Percentiles rank a stretch among this genome's conserved stretches.
Evolutionary conservation across 2,329 filamentous ascomycete genomes (phyloP).

Genomic region (Rhinocladiella mackenziei): DNA sequence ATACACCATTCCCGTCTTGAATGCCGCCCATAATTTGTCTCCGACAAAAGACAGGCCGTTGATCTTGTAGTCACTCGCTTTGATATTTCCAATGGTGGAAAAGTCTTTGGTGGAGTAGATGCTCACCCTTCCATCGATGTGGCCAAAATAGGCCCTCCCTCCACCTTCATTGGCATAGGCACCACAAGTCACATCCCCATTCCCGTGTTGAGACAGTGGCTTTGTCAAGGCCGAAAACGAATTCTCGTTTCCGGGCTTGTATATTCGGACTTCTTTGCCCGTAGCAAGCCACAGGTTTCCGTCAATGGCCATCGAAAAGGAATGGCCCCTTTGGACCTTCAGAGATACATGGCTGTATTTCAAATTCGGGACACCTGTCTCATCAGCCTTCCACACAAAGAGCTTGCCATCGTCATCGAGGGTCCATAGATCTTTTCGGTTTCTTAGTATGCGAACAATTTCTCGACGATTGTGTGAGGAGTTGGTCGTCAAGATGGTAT

Average conservation of each 20-base stretch:
- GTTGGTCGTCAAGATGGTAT: constrained; percentile 66
- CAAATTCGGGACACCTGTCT: constrained; percentile 68
- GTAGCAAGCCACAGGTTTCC: constrained; percentile 82
- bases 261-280: constrained; percentile 83
- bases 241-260: constrained; percentile 65
- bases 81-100: constrained; percentile 73
- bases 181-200: constrained; percentile 84
- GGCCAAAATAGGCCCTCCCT: constrained; percentile 81
- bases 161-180: constrained; percentile 69
- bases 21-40: constrained; percentile 83
- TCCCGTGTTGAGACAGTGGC: constrained; percentile 65
- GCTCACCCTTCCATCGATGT: constrained; percentile 88
- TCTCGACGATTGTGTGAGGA: constrained; percentile 73
- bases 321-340: constrained; percentile 74
- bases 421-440: constrained; percentile 88
- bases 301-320: constrained; percentile 82
- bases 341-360: constrained; percentile 71
- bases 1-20: constrained; percentile 88
- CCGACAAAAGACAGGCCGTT: constrained; percentile 79
- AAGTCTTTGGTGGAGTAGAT: constrained; percentile 81
- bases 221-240: constrained; percentile 55
- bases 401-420: constrained; percentile 84
- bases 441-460: constrained; percentile 78
- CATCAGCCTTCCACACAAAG: constrained; percentile 79
- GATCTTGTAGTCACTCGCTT: constrained; percentile 91